phyloP scores from a whole-genome alignment of 495 filamentous ascomycete genomes.

The Clavariopsis aquatica region DNA sequence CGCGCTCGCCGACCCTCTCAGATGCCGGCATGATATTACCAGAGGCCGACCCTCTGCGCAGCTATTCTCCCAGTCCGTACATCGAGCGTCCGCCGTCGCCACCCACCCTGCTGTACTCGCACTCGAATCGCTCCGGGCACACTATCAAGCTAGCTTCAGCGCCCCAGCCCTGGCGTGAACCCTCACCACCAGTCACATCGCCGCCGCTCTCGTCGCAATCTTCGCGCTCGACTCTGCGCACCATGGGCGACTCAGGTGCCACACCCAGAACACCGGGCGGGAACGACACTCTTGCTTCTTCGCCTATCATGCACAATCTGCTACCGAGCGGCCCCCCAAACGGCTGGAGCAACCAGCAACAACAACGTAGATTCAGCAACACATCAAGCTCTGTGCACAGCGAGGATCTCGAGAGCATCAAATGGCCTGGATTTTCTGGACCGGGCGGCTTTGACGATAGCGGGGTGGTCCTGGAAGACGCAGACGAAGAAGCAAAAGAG shows the following conservation, averaged over 20 bases:
- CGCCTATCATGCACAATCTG: conserved; percentile 30
- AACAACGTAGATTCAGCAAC: conserved; percentile 32
- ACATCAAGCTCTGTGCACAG: conserved; percentile 40
- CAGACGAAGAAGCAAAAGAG: no score
- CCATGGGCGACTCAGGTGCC: conserved; percentile 20
- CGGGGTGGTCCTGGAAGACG: conserved; percentile 33
- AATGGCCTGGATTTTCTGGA: conserved; percentile 39
- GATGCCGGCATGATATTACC: conserved; percentile 94
- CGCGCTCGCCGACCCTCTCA: conserved; percentile 80
- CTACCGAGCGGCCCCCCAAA: conserved; percentile 9
- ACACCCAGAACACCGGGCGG: conserved; percentile 4
- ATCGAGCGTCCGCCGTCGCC: conserved; percentile 34
- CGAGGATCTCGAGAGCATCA: conserved; percentile 41
- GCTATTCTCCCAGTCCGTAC: conserved; percentile 30
- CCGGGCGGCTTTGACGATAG: conserved; percentile 31
- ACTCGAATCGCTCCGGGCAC: conserved; percentile 24
- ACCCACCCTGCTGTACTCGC: conserved; percentile 21
- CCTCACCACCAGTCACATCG: conserved; percentile 21
- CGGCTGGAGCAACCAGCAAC: conserved; percentile 5
- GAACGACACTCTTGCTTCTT: conserved; percentile 33
- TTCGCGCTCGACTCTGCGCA: conserved; percentile 33
- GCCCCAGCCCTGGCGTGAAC: conserved; percentile 22
- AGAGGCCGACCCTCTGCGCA: conserved; percentile 39
- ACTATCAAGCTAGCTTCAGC: conserved; percentile 29
- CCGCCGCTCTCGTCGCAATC: conserved; percentile 24